Base-by-base conservation (phyloP, 2,329 filamentous ascomycete genomes). In the Penicillium frequentans region DNA sequence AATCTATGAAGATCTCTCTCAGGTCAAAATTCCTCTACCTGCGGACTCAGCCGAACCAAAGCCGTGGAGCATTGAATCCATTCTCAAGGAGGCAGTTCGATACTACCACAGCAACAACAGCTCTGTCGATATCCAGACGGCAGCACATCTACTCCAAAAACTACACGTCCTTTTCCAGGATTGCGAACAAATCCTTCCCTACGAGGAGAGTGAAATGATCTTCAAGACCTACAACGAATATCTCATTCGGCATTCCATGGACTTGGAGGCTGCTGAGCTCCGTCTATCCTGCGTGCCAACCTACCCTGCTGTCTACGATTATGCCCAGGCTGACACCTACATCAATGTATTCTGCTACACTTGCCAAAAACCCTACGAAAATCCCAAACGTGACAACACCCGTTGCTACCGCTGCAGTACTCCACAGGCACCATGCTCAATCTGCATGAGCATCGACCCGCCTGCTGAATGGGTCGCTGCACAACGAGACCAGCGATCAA, bases 181-280 rank as follows among this genome's bases (percentile, higher is more conserved):
- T 14, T 72, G 70, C 47, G 74, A 76, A 39, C 57, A 68, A 24
- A 73, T 78, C 21, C 64, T 77, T 45, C 73, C 74, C 1, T 73
- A 71, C 35, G 67, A 74, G 52, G 82, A 86, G 64, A 76, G 82
- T 49, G 83, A 86, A 66, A 74, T 77, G 46, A 81, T 86, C 43
- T 78, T 86, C 43, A 76, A 79, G 42, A 75, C 79, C 3, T 87
- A 87, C 68, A 83, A 87, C 68, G 79, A 81, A 49, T 82, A 83
- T 55, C 75, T 88, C 11, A 60, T 77, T 27, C 71, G 75, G 33
- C 75, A 77, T 47, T 72, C 70, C n/a, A 75, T 77, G 74, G 72
- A 74, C 46, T 57, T 76, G 16, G 75, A 77, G 60, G 84, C 84
- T 5, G 82, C 83, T 10, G 76, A 81, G 33, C 71, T 88, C n/a